phyloP scores from a whole-genome alignment of 192 early-diverging fungal genomes.

The Glomus cerebriforme region DNA sequence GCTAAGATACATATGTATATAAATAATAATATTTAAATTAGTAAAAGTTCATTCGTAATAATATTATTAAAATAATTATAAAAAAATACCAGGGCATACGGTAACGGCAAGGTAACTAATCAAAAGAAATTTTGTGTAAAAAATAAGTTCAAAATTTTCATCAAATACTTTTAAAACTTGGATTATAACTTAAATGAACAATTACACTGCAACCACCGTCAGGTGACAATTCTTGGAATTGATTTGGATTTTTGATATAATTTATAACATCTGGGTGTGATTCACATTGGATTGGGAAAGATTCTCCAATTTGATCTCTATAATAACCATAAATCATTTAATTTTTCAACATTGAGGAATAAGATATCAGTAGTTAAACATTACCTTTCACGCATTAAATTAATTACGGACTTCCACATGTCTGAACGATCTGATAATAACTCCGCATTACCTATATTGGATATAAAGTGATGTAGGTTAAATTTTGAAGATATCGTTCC shows the following conservation, averaged over 20 bases:
- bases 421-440: constrained; percentile 35
- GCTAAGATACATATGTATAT: background rate
- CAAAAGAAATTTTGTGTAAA: background rate
- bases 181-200: background rate
- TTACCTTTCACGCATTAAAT: constrained; percentile 29
- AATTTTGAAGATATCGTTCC: background rate
- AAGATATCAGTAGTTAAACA: no score
- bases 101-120: background rate
- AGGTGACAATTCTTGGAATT: constrained; percentile 44
- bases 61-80: background rate
- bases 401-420: constrained; percentile 50
- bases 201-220: constrained; percentile 52
- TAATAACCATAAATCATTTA: background rate
- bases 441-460: constrained; percentile 45
- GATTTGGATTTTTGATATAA: constrained; percentile 25
- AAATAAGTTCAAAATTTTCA: background rate
- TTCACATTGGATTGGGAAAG: constrained; percentile 51
- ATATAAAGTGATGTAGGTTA: background rate
- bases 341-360: background rate
- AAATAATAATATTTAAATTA: background rate
- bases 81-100: background rate
- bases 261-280: constrained; percentile 46
- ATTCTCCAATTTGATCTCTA: constrained; percentile 39
- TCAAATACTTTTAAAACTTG: background rate
- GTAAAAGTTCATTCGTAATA: background rate